Evolutionary conservation across 257 asterid species (phyloP).

Genomic region (Nicotiana attenuata): DNA sequence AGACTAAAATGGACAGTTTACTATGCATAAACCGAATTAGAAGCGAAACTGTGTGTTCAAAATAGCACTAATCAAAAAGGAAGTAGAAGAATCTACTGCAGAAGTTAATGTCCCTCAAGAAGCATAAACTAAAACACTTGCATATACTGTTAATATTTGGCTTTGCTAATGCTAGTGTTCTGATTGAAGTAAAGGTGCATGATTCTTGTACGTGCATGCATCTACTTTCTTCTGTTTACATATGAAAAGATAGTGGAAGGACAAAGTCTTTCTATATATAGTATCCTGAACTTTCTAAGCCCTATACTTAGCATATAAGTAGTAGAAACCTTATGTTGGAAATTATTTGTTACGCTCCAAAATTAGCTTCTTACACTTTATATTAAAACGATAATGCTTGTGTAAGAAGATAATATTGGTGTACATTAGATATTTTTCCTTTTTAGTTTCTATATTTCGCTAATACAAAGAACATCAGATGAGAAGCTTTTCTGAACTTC

Average conservation of each 20-base stretch:
- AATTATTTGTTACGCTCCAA: constrained; percentile 5
- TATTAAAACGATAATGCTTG: not conserved
- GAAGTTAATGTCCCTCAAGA: too few species aligned
- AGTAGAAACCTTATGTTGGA: not conserved
- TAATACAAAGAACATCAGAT: constrained; percentile 20
- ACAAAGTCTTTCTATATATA: not conserved
- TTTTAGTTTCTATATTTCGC: constrained; percentile 8
- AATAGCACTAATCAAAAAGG: too few species aligned
- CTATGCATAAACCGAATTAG: too few species aligned
- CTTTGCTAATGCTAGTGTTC: not conserved
- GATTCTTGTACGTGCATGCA: not conserved
- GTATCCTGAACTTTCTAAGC: too few species aligned
- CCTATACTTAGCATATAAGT: not conserved
- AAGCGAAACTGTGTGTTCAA: too few species aligned
- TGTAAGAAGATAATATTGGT: not conserved
- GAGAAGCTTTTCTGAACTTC: constrained; percentile 85
- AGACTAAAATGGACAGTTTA: too few species aligned
- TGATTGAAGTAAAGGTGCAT: not conserved
- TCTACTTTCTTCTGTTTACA: not conserved
- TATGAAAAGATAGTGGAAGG: not conserved
- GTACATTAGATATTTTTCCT: not conserved
- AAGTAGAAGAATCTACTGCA: too few species aligned
- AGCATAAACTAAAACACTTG: not conserved
- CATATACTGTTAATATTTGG: not conserved
- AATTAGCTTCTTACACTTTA: not conserved